Evolutionary conservation across 1,139 yeast genomes (phyloP), one percentile per base, ranked within the genome.

Genomic region (Scheffersomyces parashehatae): DNA sequence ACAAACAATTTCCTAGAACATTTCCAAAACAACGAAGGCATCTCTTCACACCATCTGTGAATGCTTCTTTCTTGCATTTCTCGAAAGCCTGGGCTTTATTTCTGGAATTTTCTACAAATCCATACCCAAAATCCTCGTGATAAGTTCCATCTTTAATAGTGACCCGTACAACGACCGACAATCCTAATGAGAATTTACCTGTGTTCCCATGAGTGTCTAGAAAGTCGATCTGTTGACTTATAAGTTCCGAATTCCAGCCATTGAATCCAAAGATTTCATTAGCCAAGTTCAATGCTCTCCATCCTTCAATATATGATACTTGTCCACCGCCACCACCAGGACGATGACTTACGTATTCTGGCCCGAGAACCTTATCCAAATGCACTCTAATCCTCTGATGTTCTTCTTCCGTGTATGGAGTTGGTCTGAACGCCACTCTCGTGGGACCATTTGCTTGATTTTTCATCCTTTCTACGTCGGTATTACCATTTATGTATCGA

Each of bases 51-150:
- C 88, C 95, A 65, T 87, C 95, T 0, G 95, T 87, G 40, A 83
- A 80, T 0, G 95, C 93, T 51, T 88, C 91, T 54, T 87, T 87
- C 58, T 83, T 84, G 47, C 91, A 85, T 54, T 86, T 85, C 55
- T 86, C 95, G 59, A 85, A 85, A 0, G 93, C 95, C 65, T 79
- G 79, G 0, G 89, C 81, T 56, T 83, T 83, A 34, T 81, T 73
- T 43, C 79, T 77, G 36, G 88, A 86, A 58, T 85, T 85, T 40
- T 87, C 95, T 28, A 83, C 80, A 43, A 80, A 82, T 10, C 95
- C 95, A 59, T 86, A 86, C 0, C 95, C 95, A 38, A 86, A 80
- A 64, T 87, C 95, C 55, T 87, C 95, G 53, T 85, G 88, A 55
- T 67, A 85, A 0, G 91, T 79, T 0, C 95, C 95, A 59, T 85